Percentiles rank a stretch among this genome's conserved stretches.
Conservation (phyloP, 345 rosid genomes). For the Punica granatum region DNA sequence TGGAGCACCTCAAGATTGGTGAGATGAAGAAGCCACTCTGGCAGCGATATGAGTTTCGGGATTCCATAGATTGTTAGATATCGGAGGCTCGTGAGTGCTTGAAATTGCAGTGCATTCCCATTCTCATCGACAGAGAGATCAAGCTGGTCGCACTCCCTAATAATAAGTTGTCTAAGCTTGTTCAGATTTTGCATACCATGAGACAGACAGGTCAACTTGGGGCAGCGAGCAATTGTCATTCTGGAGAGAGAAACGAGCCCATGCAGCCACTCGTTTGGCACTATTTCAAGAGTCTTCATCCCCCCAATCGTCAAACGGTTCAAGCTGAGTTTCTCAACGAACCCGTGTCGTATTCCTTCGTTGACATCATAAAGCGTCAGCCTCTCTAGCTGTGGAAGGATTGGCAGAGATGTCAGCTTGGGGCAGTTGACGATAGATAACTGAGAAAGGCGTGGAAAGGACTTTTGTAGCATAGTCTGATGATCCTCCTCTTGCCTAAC, state of each 20-base stretch:
- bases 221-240: not conserved
- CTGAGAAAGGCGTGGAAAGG: conserved; percentile 1
- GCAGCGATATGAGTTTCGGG: not conserved
- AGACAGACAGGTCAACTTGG: conserved; percentile 8
- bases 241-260: too few species aligned
- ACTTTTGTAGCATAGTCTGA: not conserved
- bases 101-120: too few species aligned
- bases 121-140: too few species aligned
- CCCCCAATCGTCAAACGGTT: not conserved
- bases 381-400: not conserved
- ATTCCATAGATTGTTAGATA: not conserved
- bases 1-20: not conserved
- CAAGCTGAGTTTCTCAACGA: not conserved
- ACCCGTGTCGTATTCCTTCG: not conserved
- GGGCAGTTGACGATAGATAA: conserved; percentile 4
- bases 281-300: conserved; percentile 4
- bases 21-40: conserved; percentile 1
- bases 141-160: conserved; percentile 6
- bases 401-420: not conserved
- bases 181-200: conserved; percentile 3
- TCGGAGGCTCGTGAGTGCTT: not conserved
- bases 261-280: not conserved
- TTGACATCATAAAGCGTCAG: not conserved
- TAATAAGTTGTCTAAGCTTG: conserved; percentile 3
- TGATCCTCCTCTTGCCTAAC: too few species aligned